phyloP scores from a whole-genome alignment of 75 land plant species.

The Pinus albicaulis region DNA sequence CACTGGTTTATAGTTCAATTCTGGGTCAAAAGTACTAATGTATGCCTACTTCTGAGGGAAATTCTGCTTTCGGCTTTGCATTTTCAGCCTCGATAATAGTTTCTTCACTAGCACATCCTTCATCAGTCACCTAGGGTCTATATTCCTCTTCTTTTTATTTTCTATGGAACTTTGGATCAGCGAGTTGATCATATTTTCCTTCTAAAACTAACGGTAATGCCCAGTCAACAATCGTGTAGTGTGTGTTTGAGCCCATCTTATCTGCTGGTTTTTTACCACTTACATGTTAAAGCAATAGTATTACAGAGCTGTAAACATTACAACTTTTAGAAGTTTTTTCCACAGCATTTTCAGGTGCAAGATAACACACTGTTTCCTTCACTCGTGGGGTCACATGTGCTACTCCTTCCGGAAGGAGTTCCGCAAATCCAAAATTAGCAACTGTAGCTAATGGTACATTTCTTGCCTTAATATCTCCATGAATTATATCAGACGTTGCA shows the following conservation, averaged over 20 bases:
- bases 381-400: constrained; percentile 78
- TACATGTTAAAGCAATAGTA: constrained; percentile 65
- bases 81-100: too few relatives aligned
- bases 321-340: constrained; percentile 82
- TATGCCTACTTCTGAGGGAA: too few relatives aligned
- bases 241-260: constrained; percentile 26
- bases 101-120: too few relatives aligned
- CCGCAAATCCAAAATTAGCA: constrained; percentile 92
- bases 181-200: constrained; percentile 48
- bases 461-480: constrained; percentile 85
- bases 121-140: too few relatives aligned
- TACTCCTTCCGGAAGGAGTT: constrained; percentile 79
- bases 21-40: too few relatives aligned
- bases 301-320: constrained; percentile 89
- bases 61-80: too few relatives aligned
- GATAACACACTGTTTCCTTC: constrained; percentile 82
- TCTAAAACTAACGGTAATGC: constrained; percentile 46
- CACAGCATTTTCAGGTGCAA: constrained; percentile 87
- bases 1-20: too few relatives aligned
- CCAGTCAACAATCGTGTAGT: constrained; percentile 64
- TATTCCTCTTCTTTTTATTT: constrained; percentile 36
- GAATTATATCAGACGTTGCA: constrained; percentile 73
- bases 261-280: constrained; percentile 71
- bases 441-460: constrained; percentile 74
- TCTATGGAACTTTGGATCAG: constrained; percentile 61